Evolutionary conservation across 345 rosid genomes (phyloP).

Genomic region (Euphorbia lathyris): DNA sequence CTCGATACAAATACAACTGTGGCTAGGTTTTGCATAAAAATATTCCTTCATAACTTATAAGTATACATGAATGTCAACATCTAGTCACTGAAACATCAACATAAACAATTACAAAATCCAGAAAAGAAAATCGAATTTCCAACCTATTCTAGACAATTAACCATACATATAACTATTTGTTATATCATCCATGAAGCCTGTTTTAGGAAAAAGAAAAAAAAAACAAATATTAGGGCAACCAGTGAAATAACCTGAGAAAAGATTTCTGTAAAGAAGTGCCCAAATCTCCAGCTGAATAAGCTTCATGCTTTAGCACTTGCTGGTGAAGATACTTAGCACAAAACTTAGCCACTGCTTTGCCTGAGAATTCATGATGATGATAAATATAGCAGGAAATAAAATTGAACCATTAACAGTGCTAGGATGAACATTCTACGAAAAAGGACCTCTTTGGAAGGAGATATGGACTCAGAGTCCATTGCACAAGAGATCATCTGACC

Average conservation of each 20-base stretch:
- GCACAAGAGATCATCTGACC: neutral
- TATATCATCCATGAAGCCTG: neutral
- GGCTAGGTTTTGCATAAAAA: neutral
- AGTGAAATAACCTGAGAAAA: conserved; percentile 61
- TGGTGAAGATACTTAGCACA: conserved; percentile 89
- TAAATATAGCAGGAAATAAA: neutral
- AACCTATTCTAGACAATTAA: neutral
- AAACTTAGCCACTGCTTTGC: conserved; percentile 85
- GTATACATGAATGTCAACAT: neutral
- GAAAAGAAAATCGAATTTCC: neutral
- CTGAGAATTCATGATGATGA: conserved; percentile 39
- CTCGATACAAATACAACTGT: neutral
- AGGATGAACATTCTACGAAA: neutral
- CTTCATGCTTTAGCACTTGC: conserved; percentile 68
- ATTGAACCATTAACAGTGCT: neutral
- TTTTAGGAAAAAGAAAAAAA: neutral
- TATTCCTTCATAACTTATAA: neutral
- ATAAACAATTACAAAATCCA: neutral
- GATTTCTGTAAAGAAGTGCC: conserved; percentile 65
- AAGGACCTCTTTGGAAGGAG: neutral
- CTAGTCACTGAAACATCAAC: neutral
- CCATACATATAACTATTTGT: neutral
- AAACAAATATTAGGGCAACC: neutral
- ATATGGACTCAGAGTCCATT: neutral
- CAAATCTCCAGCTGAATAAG: conserved; percentile 65